Base-by-base conservation (phyloP, 257 asterid genomes). In the Petrea volubilis region DNA sequence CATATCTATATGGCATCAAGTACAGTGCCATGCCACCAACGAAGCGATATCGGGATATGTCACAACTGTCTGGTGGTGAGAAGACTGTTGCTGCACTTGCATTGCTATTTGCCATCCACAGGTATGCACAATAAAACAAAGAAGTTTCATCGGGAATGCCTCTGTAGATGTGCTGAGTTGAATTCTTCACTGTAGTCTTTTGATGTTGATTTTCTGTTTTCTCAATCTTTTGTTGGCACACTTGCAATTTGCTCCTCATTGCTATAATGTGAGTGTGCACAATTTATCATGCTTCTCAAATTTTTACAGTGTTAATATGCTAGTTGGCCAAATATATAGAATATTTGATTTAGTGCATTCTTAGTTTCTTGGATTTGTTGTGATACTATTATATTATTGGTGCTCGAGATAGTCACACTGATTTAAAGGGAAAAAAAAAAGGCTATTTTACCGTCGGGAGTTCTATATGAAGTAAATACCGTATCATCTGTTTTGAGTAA, bases 71-170 rank as follows among this genome's bases (percentile, higher is more conserved):
- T 12, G 99, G 99, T 60, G 99, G 99, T 60, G 99, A 95, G 79
- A 95, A 93, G 81, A 95, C 98, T 3, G 99, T 95, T 47, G 99
- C 99, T 9, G 99, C 99, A 62, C 98, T 95, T 78, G 99, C 98
- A 64, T 78, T 92, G 81, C 91, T 95, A 76, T 95, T 95, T 65
- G 77, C 99, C 68, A 90, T 95, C 79, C 99, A 90, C 82, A 91
- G 99, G 99, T 91, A 78, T 72, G 79, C 49, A 49, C 67, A 47
- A 63, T 44, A 59, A 58, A 64, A 31, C 47, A 47, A 13, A 50
- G 20, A 52, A 7, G 31, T 29, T 44, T 12, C 36, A 24, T 9
- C 29, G 14, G 29, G 8, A 57, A 18, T 25, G 14, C 56, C 56
- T 8, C 29, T 63, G 8, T 29, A 40, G 33, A 13, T 63, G 51